Conservation (phyloP, 805 yeast species). For the Wickerhamomyces ciferrii region DNA sequence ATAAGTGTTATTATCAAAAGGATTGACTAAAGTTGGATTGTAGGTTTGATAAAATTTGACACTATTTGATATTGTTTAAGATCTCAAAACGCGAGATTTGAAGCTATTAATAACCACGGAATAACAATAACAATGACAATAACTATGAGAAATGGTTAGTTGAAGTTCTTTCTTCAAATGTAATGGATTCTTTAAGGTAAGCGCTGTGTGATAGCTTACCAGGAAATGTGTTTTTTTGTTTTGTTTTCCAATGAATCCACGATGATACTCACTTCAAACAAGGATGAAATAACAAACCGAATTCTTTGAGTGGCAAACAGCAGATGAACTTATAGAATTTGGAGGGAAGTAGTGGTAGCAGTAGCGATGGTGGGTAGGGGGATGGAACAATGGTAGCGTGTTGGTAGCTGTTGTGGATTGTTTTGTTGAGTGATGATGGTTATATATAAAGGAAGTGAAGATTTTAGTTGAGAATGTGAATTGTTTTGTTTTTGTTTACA, state of each 20-base stretch:
- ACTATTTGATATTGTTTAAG: not conserved
- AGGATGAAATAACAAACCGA: too few species aligned
- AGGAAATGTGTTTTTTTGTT: not conserved
- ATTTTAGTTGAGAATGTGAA: not conserved
- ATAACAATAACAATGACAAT: too few species aligned
- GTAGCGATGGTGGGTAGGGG: not conserved
- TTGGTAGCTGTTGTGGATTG: not conserved
- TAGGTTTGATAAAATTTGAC: too few species aligned
- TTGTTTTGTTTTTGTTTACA: conserved; percentile 1
- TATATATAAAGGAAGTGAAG: not conserved
- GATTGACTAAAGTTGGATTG: not conserved
- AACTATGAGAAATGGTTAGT: too few species aligned
- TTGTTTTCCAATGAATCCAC: not conserved
- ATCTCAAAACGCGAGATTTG: not conserved
- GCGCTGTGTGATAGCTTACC: not conserved
- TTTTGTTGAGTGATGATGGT: not conserved
- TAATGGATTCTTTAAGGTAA: not conserved
- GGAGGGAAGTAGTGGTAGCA: too few species aligned
- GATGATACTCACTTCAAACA: not conserved
- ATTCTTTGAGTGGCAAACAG: not conserved
- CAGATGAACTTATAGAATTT: not conserved
- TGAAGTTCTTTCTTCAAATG: not conserved
- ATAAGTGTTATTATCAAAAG: not conserved
- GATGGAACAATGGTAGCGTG: not conserved
- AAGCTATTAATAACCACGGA: too few species aligned